phyloP scores from a whole-genome alignment of 1,284 basidiomycete genomes.

The Dichomitus squalens region DNA sequence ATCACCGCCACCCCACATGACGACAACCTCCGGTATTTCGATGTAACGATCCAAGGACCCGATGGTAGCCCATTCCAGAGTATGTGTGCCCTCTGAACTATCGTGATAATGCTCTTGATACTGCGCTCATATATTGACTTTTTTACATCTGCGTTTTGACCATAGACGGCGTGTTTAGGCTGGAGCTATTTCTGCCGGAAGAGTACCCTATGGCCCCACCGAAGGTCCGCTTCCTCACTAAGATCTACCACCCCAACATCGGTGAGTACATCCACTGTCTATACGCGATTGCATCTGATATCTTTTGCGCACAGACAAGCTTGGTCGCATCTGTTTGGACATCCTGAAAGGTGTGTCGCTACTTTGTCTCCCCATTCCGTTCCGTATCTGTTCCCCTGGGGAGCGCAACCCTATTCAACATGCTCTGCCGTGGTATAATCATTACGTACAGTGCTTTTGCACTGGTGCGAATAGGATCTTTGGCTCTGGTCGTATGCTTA shows the following conservation, averaged over 20 bases:
- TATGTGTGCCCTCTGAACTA: slow-evolving; percentile 44
- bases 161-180: slow-evolving; percentile 88
- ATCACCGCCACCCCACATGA: slow-evolving; percentile 94
- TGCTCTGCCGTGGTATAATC: no score
- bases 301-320: slow-evolving; percentile 71
- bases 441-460: no score
- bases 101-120: no score
- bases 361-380: neutral
- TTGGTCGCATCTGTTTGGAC: slow-evolving; percentile 97
- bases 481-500: no score
- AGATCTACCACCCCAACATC: slow-evolving; percentile 99
- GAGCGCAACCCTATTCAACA: neutral
- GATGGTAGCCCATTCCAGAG: slow-evolving; percentile 94
- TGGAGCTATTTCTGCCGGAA: slow-evolving; percentile 97
- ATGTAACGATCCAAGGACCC: slow-evolving; percentile 95
- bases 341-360: slow-evolving; percentile 83
- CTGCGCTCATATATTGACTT: neutral
- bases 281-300: neutral
- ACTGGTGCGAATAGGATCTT: no score
- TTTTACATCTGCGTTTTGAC: neutral
- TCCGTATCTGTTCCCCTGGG: neutral
- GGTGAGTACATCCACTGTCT: slow-evolving; percentile 52
- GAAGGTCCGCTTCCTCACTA: slow-evolving; percentile 97
- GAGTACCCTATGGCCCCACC: slow-evolving; percentile 99
- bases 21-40: slow-evolving; percentile 98